These are phyloP conservation scores for Globisporangium canariense DNA, from an alignment of 352 stramenopile species.

Conservation along the genomic window DNA sequence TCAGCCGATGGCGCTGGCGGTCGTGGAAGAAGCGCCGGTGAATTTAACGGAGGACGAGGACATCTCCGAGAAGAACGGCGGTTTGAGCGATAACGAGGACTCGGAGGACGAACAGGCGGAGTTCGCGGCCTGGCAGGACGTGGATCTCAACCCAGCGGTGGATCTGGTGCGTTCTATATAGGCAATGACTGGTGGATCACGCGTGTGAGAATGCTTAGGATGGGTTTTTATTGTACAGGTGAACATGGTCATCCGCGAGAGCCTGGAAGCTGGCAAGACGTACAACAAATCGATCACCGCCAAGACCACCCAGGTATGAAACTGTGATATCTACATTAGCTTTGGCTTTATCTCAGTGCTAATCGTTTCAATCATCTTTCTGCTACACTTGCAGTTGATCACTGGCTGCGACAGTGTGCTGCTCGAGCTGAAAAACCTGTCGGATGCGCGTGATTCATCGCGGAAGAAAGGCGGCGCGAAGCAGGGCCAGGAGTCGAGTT, in stretches of 20 bases:
- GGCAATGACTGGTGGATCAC: neutral
- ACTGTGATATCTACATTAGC: too few species aligned
- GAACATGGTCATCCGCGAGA: constrained; percentile 60
- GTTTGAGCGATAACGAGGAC: constrained; percentile 72
- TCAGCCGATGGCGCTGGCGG: neutral
- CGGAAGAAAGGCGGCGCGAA: constrained; percentile 32
- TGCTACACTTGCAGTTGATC: constrained; percentile 33
- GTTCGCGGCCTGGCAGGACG: constrained; percentile 71
- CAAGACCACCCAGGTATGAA: constrained; percentile 59
- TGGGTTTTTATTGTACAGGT: constrained; percentile 23
- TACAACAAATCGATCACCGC: constrained; percentile 85
- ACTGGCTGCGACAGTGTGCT: constrained; percentile 72
- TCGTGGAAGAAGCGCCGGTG: constrained; percentile 19
- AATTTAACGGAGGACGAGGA: constrained; percentile 38
- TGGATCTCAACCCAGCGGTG: constrained; percentile 80
- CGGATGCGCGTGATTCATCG: constrained; percentile 47
- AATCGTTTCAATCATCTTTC: too few species aligned
- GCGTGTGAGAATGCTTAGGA: neutral
- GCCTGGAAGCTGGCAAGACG: constrained; percentile 74
- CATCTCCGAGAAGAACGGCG: constrained; percentile 28
- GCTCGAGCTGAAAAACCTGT: constrained; percentile 72
- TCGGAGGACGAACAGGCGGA: constrained; percentile 82
- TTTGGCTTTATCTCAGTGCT: too few species aligned
- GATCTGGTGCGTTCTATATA: constrained; percentile 46
- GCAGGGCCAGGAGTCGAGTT: constrained; percentile 31